phyloP scores from a whole-genome alignment of 177 flowering plant genomes.

The Vitis hybrid region DNA sequence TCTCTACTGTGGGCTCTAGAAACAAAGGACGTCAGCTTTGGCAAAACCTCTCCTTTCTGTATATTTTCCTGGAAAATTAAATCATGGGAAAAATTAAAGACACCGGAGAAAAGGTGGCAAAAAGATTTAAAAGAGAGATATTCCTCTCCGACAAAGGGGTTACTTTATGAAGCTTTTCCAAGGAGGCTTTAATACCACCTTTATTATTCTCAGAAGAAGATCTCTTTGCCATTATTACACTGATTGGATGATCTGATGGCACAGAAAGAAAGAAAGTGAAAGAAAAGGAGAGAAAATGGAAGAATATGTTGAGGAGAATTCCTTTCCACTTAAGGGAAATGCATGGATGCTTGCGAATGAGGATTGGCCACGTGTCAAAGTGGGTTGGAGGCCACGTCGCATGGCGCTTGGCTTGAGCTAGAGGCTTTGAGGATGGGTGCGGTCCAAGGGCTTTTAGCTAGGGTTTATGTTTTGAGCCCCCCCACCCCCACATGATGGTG shows the following conservation, averaged over 20 bases:
- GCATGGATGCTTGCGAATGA: constrained; percentile 7
- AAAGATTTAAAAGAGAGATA: neutral
- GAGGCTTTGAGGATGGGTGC: neutral
- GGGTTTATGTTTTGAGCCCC: too few species aligned
- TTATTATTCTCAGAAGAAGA: constrained; percentile 13
- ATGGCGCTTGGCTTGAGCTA: neutral
- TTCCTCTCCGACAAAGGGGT: constrained; percentile 9
- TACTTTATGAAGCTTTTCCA: constrained; percentile 9
- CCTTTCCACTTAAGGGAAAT: constrained; percentile 3
- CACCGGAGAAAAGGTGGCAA: neutral
- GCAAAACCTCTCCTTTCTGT: too few species aligned
- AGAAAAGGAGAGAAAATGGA: constrained; percentile 2
- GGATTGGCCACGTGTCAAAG: neutral
- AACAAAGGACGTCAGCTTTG: neutral
- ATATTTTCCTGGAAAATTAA: neutral
- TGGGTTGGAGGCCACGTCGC: neutral
- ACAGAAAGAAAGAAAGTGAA: constrained; percentile 11
- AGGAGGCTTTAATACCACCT: constrained; percentile 8
- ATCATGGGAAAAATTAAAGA: neutral
- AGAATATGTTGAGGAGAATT: neutral
- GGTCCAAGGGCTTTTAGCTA: too few species aligned
- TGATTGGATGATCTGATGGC: constrained; percentile 20
- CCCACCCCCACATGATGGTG: constrained; percentile 7
- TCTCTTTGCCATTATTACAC: constrained; percentile 10
- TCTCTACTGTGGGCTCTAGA: neutral